These are phyloP conservation scores for Xylaria polymorpha DNA, from an alignment of 2,329 filamentous ascomycete genomes.

Conservation along the genomic window DNA sequence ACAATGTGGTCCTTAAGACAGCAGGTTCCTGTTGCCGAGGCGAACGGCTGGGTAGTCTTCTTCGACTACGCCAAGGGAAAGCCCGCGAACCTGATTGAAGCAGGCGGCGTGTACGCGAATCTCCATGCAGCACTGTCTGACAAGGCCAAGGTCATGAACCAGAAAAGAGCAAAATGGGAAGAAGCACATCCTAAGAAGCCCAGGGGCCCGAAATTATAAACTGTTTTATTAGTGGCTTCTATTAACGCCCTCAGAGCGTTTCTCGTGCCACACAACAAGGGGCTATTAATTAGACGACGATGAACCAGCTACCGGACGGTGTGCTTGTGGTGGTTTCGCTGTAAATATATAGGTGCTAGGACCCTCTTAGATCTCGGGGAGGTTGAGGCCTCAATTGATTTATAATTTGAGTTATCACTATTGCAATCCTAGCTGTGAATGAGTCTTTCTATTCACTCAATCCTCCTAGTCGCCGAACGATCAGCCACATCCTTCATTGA, in stretches of 20 bases:
- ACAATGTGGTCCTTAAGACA: conserved; percentile 35
- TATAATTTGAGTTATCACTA: no score
- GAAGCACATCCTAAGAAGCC: conserved; percentile 24
- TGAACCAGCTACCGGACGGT: not conserved
- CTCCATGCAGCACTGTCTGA: conserved; percentile 28
- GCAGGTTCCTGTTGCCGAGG: conserved; percentile 29
- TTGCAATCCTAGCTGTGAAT: no score
- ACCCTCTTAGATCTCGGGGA: no score
- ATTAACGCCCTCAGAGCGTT: not conserved
- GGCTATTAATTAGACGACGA: not conserved
- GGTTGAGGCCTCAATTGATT: no score
- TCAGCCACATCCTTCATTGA: no score
- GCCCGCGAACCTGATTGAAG: conserved; percentile 30
- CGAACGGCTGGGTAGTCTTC: conserved; percentile 35
- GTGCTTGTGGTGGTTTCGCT: not conserved
- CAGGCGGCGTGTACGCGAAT: conserved; percentile 31
- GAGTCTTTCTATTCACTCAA: no score
- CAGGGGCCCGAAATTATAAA: conserved; percentile 13
- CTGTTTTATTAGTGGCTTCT: not conserved
- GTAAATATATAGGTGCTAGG: no score
- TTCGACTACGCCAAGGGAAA: conserved; percentile 34
- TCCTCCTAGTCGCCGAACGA: no score
- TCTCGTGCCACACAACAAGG: not conserved
- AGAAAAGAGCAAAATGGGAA: conserved; percentile 30
- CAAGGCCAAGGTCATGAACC: conserved; percentile 14